Conservation (phyloP, 495 filamentous ascomycete species). For the Xylaria venustula region DNA sequence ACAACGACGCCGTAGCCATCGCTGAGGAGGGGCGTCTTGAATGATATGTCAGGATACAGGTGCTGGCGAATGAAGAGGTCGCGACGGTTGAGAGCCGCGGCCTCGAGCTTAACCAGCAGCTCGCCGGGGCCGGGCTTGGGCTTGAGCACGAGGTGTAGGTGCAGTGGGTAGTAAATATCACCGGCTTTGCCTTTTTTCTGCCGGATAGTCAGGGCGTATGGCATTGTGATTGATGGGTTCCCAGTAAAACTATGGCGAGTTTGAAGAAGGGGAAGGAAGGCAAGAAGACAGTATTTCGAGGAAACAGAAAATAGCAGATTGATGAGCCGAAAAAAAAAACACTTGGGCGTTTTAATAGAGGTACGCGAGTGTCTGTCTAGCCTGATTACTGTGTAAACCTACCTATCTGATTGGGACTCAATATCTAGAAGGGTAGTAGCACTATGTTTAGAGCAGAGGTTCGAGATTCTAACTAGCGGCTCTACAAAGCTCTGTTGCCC, state of each 20-base stretch:
- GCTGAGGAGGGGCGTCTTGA: constrained; percentile 67
- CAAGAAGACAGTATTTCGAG: not conserved
- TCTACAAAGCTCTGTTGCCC: not conserved
- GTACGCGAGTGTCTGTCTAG: not conserved
- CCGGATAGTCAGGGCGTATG: constrained; percentile 40
- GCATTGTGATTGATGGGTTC: constrained; percentile 31
- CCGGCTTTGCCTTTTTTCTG: constrained; percentile 68
- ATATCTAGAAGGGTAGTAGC: no score
- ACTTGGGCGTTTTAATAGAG: not conserved
- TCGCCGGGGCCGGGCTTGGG: constrained; percentile 61
- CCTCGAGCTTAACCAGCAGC: constrained; percentile 66
- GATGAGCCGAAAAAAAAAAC: no score
- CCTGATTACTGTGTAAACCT: no score
- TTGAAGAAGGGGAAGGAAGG: not conserved
- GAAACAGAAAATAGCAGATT: not conserved
- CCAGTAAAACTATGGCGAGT: not conserved
- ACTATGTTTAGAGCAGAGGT: not conserved
- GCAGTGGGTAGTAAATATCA: constrained; percentile 76
- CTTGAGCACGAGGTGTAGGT: constrained; percentile 56
- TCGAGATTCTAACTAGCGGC: not conserved
- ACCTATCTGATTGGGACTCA: no score
- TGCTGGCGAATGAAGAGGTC: constrained; percentile 90
- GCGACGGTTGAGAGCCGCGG: constrained; percentile 85
- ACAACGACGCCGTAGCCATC: constrained; percentile 76
- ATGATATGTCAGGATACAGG: constrained; percentile 83